A percentile compares a stretch with the other conserved stretches of the same genome.
phyloP scores from a whole-genome alignment of 352 stramenopile genomes.

The Phytophthora multivora region DNA sequence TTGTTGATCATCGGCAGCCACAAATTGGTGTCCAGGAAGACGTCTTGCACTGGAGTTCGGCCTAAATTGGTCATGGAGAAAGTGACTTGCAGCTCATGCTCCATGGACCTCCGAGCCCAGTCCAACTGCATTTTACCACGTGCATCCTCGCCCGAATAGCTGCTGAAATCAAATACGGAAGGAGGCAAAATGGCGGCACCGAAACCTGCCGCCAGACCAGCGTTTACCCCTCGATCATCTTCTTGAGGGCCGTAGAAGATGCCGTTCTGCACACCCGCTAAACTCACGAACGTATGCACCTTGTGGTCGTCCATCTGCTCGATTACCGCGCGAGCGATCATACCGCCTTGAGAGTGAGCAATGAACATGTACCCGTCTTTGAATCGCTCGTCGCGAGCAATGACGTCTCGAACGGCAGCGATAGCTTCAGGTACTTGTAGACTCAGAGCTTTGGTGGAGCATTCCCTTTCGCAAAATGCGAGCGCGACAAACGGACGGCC shows the following conservation, averaged over 20 bases:
- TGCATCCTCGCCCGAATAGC: constrained; percentile 25
- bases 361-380: constrained; percentile 50
- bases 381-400: constrained; percentile 25
- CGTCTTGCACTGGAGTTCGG: too few relatives aligned
- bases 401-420: constrained; percentile 28
- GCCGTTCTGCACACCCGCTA: constrained; percentile 44
- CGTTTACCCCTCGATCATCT: background rate
- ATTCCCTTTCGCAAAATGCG: constrained; percentile 31
- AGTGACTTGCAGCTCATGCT: constrained; percentile 42
- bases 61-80: constrained; percentile 25
- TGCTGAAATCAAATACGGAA: background rate
- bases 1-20: constrained; percentile 17
- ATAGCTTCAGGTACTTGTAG: constrained; percentile 43
- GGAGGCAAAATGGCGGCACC: background rate
- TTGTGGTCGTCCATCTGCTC: constrained; percentile 62
- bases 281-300: constrained; percentile 39
- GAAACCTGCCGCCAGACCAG: constrained; percentile 2
- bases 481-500: constrained; percentile 35
- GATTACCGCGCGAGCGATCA: constrained; percentile 40
- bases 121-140: too few relatives aligned
- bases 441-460: constrained; percentile 27
- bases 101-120: constrained; percentile 9
- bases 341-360: constrained; percentile 40
- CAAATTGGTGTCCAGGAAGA: constrained; percentile 28
- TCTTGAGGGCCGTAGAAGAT: constrained; percentile 48